A percentile compares a stretch with the other conserved stretches of the same genome.
Conservation (phyloP, 306 rosid species). For the Coriaria nepalensis region DNA sequence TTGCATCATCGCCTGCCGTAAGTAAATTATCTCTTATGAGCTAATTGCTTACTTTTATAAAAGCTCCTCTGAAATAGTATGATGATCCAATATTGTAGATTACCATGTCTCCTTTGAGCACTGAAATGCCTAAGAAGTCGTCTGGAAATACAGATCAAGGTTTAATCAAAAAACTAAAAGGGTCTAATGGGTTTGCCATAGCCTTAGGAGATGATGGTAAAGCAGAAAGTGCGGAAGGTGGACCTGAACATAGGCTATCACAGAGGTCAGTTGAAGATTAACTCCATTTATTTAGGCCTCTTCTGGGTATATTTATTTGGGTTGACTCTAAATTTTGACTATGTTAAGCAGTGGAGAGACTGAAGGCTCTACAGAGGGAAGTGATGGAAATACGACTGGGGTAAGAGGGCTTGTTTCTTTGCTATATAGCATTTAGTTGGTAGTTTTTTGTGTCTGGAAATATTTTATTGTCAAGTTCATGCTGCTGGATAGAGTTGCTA, state of each 20-base stretch:
- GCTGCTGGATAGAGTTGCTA: not conserved
- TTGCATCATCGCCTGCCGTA: conserved; percentile 66
- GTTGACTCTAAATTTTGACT: conserved; percentile 20
- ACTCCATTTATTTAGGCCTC: not conserved
- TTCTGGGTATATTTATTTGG: conserved; percentile 6
- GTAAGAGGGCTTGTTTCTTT: conserved; percentile 27
- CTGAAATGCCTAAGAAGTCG: conserved; percentile 59
- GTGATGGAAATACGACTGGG: conserved; percentile 64
- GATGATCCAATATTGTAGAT: conserved; percentile 26
- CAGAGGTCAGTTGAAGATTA: conserved; percentile 49
- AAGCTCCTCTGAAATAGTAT: too few species aligned
- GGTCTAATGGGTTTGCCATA: conserved; percentile 86
- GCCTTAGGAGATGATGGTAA: conserved; percentile 71
- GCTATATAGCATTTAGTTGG: conserved; percentile 2
- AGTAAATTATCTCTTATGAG: conserved; percentile 18
- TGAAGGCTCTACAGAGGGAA: conserved; percentile 75
- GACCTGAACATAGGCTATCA: conserved; percentile 42
- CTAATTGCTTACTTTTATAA: not conserved
- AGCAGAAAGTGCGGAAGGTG: conserved; percentile 47
- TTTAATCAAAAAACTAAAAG: conserved; percentile 61
- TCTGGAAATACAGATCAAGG: conserved; percentile 70
- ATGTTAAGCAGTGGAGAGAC: conserved; percentile 48
- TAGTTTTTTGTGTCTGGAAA: conserved; percentile 7
- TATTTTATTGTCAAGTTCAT: conserved; percentile 7
- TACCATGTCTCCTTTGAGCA: conserved; percentile 36